Conservation (phyloP, 1,139 yeast species). For the Meyerozyma carpophila region DNA sequence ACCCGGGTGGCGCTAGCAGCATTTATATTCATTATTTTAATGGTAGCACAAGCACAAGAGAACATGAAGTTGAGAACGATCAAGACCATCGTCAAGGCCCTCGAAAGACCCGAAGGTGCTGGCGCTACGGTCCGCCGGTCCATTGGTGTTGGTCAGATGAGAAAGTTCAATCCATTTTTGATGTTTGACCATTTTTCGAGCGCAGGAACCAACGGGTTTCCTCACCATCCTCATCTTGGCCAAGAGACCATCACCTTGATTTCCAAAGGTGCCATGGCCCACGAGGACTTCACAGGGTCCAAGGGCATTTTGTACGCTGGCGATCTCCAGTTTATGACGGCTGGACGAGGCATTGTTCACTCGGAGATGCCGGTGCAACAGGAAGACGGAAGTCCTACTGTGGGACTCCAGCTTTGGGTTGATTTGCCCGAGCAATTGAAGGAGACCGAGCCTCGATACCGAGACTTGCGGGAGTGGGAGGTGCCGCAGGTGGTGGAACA, state of each 20-base stretch:
- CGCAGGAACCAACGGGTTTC: constrained; percentile 58
- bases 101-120: constrained; percentile 80
- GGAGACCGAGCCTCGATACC: constrained; percentile 68
- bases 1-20: neutral
- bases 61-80: constrained; percentile 39
- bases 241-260: constrained; percentile 83
- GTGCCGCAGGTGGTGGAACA: constrained; percentile 62
- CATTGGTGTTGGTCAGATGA: constrained; percentile 61
- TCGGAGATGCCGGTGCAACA: constrained; percentile 77
- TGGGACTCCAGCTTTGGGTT: constrained; percentile 89
- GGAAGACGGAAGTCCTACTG: constrained; percentile 51
- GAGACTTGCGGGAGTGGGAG: constrained; percentile 69
- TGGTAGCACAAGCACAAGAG: neutral
- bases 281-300: constrained; percentile 87
- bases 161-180: constrained; percentile 78
- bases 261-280: constrained; percentile 73
- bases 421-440: constrained; percentile 73
- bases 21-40: neutral
- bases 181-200: constrained; percentile 75
- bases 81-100: constrained; percentile 54
- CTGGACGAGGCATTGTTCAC: constrained; percentile 85
- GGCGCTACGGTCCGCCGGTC: constrained; percentile 85
- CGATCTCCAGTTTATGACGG: constrained; percentile 92
- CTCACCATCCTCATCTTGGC: constrained; percentile 91
- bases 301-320: constrained; percentile 77